Evolutionary conservation across 1,284 basidiomycete genomes (phyloP), one percentile per base, ranked within the genome.

Genomic region (Xerocomus cyaneibrunnescens): DNA sequence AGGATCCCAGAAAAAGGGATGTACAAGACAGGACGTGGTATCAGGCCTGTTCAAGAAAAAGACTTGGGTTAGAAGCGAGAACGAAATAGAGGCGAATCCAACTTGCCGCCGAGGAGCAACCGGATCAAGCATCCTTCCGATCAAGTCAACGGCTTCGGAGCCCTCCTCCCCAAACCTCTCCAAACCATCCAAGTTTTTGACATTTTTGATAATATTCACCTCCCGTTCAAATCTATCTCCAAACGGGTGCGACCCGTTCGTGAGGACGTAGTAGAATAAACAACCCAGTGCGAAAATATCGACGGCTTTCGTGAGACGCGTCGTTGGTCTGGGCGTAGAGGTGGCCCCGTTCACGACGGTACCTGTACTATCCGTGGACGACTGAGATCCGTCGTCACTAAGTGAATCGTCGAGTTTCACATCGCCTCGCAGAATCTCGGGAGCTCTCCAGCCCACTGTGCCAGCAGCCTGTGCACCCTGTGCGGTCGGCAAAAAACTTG

Each of bases 1-100:
- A 0, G 94, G 76, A 54, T 91, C 86, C 97, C 96, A 99, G 77
- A 98, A 99, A 77, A 93, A 97, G 0, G 96, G 96, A 71, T 99
- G 95, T 22, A 89, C 76, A 17, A 98, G 77, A 66, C 91, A 92
- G 31, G 84, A 84, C 12, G 83, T 82, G 4, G 95, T 97, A 56
- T 93, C 88, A 0, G 95, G 96, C 60, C 96, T 94, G 57, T 10
- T 42, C 25, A 32, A 32, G 4, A 39, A 53, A 19, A 36, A 25
- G 37, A 30, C 32, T 40, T 5, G 16, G 30, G 28, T 52, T 21
- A 48, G 42, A 37, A 50, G 13, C 7, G 14, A 23, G 9, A 34
- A n/a, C 1, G 19, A 30, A 48, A 25, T 12, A 49, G 21, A 14
- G 13, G 10, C 0, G 3, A 3, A 16, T 22, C 14, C 21, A 21